Percentiles rank a stretch among this genome's conserved stretches.
These are phyloP conservation scores for Mallotus japonicus DNA, from an alignment of 441 rosid genomes.

Conservation along the genomic window DNA sequence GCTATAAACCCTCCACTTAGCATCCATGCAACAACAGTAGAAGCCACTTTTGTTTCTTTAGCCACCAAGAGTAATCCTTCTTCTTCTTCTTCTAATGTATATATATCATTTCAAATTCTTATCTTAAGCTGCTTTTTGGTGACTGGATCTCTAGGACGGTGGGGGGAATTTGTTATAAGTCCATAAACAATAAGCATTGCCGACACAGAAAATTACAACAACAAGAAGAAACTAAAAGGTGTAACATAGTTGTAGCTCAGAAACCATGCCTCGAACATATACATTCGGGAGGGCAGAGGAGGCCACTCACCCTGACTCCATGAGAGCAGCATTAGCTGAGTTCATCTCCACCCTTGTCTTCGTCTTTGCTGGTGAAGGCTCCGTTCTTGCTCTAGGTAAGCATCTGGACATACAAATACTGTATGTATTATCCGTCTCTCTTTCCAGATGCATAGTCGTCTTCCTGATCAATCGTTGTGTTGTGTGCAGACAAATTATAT, in stretches of 20 bases:
- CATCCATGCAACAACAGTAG: slow-evolving; percentile 33
- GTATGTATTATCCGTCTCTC: neutral
- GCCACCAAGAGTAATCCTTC: too few relatives aligned
- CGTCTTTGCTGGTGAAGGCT: slow-evolving; percentile 81
- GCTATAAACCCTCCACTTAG: slow-evolving; percentile 34
- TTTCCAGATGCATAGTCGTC: too few relatives aligned
- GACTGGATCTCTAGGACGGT: neutral
- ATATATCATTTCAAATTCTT: too few relatives aligned
- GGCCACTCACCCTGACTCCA: slow-evolving; percentile 72
- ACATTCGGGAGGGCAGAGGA: slow-evolving; percentile 71
- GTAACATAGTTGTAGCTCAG: neutral
- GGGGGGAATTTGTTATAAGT: too few relatives aligned
- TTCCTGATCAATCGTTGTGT: neutral
- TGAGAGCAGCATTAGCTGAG: slow-evolving; percentile 70
- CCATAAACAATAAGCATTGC: neutral
- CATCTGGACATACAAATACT: slow-evolving; percentile 6
- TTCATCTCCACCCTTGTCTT: slow-evolving; percentile 71
- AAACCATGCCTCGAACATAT: slow-evolving; percentile 55
- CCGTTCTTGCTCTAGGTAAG: slow-evolving; percentile 66
- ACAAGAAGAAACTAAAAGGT: neutral
- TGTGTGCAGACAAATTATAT: slow-evolving; percentile 51
- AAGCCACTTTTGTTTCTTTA: neutral
- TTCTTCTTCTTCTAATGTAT: too few relatives aligned
- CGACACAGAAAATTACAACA: neutral
- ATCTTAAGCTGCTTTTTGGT: neutral